Evolutionary conservation across 1,284 basidiomycete species (phyloP).

Genomic region (Fomitopsis betulina): DNA sequence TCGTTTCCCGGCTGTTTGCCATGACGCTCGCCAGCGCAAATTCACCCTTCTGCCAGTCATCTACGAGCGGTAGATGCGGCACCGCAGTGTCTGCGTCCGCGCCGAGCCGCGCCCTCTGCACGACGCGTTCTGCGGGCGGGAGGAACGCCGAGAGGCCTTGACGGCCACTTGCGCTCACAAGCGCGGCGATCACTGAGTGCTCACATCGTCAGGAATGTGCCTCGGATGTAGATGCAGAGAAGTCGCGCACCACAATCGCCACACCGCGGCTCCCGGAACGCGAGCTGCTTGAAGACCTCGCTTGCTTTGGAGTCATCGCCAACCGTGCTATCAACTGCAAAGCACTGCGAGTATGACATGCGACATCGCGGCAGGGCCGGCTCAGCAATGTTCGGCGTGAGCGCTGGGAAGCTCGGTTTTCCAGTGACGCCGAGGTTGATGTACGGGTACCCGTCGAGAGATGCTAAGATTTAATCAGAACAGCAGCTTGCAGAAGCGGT

Average conservation of each 20-base stretch:
- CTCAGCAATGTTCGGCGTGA: conserved; percentile 4
- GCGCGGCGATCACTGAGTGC: conserved; percentile 36
- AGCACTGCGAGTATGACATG: conserved; percentile 21
- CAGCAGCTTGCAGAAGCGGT: not conserved
- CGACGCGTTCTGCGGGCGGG: conserved; percentile 25
- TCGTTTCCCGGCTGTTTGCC: conserved; percentile 18
- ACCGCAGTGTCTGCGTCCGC: conserved; percentile 19
- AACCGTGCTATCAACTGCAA: conserved; percentile 4
- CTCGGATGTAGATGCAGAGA: not conserved
- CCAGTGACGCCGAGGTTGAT: conserved; percentile 9
- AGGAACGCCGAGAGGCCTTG: conserved; percentile 43
- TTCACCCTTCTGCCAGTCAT: conserved; percentile 31
- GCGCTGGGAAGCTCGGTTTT: conserved; percentile 16
- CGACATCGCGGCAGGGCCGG: conserved; percentile 13
- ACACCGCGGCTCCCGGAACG: conserved; percentile 38
- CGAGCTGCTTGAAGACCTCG: conserved; percentile 40
- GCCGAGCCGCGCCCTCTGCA: not conserved
- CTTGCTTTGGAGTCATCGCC: conserved; percentile 14
- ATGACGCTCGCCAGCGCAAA: conserved; percentile 37
- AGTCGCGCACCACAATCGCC: conserved; percentile 49
- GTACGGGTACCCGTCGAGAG: conserved; percentile 25
- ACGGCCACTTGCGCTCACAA: conserved; percentile 38
- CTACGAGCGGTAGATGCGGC: conserved; percentile 37
- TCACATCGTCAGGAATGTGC: not conserved
- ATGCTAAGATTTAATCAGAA: conserved; percentile 11